Evolutionary conservation across 495 filamentous ascomycete species (phyloP).

Genomic region (Aspergillus ellipticus): DNA sequence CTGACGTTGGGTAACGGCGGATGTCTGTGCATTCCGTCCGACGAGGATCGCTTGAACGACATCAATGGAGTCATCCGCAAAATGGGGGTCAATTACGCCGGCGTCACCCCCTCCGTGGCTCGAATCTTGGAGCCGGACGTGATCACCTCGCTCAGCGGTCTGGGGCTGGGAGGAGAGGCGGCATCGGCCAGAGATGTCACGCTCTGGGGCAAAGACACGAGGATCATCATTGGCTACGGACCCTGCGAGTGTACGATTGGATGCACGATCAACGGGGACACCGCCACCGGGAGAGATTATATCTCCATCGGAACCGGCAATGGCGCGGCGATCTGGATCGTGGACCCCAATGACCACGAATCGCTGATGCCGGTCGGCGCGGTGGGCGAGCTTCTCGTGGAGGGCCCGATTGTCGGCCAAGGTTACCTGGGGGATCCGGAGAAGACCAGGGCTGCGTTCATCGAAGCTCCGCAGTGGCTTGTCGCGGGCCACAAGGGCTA

Average conservation of each 20-base stretch:
- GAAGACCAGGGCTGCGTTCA: slow-evolving; percentile 30
- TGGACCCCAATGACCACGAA: slow-evolving; percentile 28
- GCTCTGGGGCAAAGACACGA: slow-evolving; percentile 35
- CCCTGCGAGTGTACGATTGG: slow-evolving; percentile 48
- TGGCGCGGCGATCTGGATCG: slow-evolving; percentile 36
- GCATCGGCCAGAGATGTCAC: slow-evolving; percentile 36
- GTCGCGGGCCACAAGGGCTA: slow-evolving; percentile 24
- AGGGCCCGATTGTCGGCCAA: slow-evolving; percentile 38
- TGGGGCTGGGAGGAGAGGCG: slow-evolving; percentile 52
- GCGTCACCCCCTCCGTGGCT: slow-evolving; percentile 50
- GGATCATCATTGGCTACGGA: slow-evolving; percentile 50
- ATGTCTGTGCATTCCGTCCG: slow-evolving; percentile 49
- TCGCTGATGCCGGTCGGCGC: slow-evolving; percentile 38
- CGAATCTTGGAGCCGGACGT: slow-evolving; percentile 39
- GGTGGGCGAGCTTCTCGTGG: slow-evolving; percentile 41
- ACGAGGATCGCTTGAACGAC: slow-evolving; percentile 48
- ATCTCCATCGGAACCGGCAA: slow-evolving; percentile 38
- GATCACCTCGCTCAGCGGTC: slow-evolving; percentile 41
- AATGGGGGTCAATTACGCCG: slow-evolving; percentile 43
- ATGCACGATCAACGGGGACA: slow-evolving; percentile 43
- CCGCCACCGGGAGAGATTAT: slow-evolving; percentile 36
- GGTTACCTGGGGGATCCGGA: slow-evolving; percentile 37
- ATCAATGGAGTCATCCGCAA: slow-evolving; percentile 43
- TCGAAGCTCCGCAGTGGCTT: slow-evolving; percentile 28
- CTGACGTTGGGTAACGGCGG: slow-evolving; percentile 42